These are phyloP conservation scores for Amoebophrya sp. DNA, from an alignment of 169 alveolate genomes.

Conservation along the genomic window DNA sequence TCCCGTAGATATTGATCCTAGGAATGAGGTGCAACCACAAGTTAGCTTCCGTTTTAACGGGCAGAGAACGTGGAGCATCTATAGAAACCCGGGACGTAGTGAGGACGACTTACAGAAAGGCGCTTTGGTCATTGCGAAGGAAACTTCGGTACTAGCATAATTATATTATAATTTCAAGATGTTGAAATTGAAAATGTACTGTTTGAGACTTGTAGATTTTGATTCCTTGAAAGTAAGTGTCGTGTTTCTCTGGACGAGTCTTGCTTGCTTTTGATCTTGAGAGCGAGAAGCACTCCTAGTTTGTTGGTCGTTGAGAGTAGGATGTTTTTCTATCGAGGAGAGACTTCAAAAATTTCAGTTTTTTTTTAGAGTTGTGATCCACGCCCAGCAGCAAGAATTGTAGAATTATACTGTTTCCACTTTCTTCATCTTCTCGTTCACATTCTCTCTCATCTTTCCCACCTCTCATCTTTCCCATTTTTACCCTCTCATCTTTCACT, in stretches of 20 bases:
- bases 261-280: too few relatives aligned
- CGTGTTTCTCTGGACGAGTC: too few relatives aligned
- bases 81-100: neutral
- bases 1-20: slow-evolving; percentile 43
- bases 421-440: too few relatives aligned
- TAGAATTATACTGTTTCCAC: neutral
- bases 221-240: neutral
- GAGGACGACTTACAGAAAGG: neutral
- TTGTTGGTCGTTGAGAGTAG: neutral
- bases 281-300: neutral
- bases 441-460: too few relatives aligned
- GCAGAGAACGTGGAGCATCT: neutral
- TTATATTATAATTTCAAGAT: neutral
- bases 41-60: neutral
- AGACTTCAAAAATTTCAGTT: too few relatives aligned
- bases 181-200: neutral
- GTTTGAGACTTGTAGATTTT: neutral
- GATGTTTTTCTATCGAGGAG: neutral
- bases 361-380: too few relatives aligned
- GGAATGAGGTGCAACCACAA: neutral
- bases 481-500: too few relatives aligned
- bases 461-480: too few relatives aligned
- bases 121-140: neutral
- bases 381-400: too few relatives aligned
- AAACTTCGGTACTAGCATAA: neutral